Percentiles rank a stretch among this genome's conserved stretches.
Evolutionary conservation across 139 green algal genomes (phyloP).

Genomic region (Eudorina sp.): DNA sequence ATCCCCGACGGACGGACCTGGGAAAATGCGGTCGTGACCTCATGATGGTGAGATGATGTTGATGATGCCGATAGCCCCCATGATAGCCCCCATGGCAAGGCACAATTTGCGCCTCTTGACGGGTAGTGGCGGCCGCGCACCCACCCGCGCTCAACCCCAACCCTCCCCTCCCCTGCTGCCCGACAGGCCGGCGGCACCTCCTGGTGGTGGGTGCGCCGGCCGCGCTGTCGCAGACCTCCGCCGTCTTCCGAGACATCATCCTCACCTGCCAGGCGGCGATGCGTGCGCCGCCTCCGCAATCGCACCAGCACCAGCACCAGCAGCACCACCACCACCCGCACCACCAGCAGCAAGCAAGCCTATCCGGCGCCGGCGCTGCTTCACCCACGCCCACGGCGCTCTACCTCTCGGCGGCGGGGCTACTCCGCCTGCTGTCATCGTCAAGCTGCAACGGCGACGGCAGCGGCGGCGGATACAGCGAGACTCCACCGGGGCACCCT

Average conservation of each 20-base stretch:
- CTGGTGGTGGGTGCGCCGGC: slow-evolving; percentile 69
- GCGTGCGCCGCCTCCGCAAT: background rate
- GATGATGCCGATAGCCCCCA: background rate
- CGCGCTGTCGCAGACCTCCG: slow-evolving; percentile 54
- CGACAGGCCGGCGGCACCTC: slow-evolving; percentile 67
- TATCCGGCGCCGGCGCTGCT: too few species aligned
- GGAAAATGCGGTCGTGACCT: background rate
- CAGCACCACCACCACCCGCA: background rate
- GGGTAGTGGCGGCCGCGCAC: too few species aligned
- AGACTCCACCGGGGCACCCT: background rate
- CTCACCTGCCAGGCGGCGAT: slow-evolving; percentile 17
- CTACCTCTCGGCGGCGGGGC: slow-evolving; percentile 11
- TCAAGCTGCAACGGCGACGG: background rate
- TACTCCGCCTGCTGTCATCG: slow-evolving; percentile 3
- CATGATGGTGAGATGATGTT: background rate
- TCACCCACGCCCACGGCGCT: background rate
- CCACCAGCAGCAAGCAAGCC: background rate
- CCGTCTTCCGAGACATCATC: slow-evolving; percentile 60
- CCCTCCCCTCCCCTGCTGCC: background rate
- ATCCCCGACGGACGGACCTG: background rate
- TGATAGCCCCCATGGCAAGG: too few species aligned
- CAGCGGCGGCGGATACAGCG: background rate
- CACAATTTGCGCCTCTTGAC: too few species aligned
- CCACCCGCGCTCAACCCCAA: background rate
- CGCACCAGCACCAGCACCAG: background rate